phyloP scores from a whole-genome alignment of 148 eudicot genomes.

The Camellia granthamiana region DNA sequence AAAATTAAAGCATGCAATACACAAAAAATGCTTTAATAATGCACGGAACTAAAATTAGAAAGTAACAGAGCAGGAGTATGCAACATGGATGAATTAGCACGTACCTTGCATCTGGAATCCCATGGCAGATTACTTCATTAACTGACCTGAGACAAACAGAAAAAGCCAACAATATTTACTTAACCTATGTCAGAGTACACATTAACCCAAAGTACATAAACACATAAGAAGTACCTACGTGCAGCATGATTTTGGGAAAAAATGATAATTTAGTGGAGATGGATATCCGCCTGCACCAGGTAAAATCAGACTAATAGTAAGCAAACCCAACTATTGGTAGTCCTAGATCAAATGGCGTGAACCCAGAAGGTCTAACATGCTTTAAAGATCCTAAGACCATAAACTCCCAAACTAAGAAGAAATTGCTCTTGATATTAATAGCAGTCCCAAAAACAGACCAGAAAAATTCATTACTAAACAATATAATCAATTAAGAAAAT shows the following conservation, averaged over 20 bases:
- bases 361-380: neutral
- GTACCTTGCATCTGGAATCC: slow-evolving; percentile 99
- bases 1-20: neutral
- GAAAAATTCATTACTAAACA: too few species aligned
- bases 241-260: slow-evolving; percentile 99
- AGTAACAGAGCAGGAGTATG: neutral
- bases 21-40: neutral
- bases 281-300: slow-evolving; percentile 88
- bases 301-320: slow-evolving; percentile 4
- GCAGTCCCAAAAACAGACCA: neutral
- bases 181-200: slow-evolving; percentile 6
- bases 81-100: neutral
- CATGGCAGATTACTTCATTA: slow-evolving; percentile 99
- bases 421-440: neutral
- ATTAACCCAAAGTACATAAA: slow-evolving; percentile 8
- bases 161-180: slow-evolving; percentile 8
- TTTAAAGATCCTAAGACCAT: neutral
- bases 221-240: slow-evolving; percentile 77
- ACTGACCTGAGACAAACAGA: slow-evolving; percentile 61
- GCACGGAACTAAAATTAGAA: neutral
- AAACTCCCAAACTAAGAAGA: neutral
- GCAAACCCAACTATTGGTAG: neutral
- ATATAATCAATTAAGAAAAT: neutral
- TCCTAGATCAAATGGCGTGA: neutral
- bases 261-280: slow-evolving; percentile 92